Base-by-base conservation (phyloP, 768 basidiomycete species). In the Boletellus emodensis region DNA sequence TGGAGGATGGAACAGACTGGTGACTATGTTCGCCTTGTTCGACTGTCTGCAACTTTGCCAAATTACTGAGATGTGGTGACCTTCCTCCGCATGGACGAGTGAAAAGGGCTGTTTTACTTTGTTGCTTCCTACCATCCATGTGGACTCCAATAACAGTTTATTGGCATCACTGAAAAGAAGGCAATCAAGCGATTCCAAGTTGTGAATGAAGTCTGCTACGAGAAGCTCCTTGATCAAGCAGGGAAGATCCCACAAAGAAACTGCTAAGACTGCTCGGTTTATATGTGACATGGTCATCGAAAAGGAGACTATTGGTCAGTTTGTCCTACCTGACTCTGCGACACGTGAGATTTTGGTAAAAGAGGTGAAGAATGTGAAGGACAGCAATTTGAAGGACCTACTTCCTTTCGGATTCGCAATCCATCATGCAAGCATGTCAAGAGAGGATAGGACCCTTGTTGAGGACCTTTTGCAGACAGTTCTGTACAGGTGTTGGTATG, bases 151-250 rank as follows among this genome's bases (percentile, higher is more conserved):
- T 94, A 97, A 61, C 91, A 96, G 62, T 97, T 98, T 70, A 84
- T 98, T 52, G 96, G 96, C 37, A 83, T 99, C 51, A 97, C 95
- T 1, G 96, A 98, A 76, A 98, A 97, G 79, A 98, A 96, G 69
- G 96, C 96, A 0, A 97, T 98, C 78, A 97, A 95, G 68, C 84
- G 96, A 6, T 93, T 94, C 64, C 95, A 97, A 66, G 84, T 97
- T 54, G 94, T 91, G 80, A 99, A 99, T 69, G 94, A 98, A 65
- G 94, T 98, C 18, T 95, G 94, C 71, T 99, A 99, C 74, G 95
- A 98, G 69, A 99, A 98, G 73, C 88, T 97, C 3, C 81, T 98
- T 20, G 94, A 97, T 56, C 92, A 98, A 61, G 82, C 83, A 7
- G 80, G 82, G 43, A 92, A 91, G 74, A 90, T n/a, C n/a, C n/a